Conservation (phyloP, 176 grass and related monocot genomes). For the Aegilops tauschii region DNA sequence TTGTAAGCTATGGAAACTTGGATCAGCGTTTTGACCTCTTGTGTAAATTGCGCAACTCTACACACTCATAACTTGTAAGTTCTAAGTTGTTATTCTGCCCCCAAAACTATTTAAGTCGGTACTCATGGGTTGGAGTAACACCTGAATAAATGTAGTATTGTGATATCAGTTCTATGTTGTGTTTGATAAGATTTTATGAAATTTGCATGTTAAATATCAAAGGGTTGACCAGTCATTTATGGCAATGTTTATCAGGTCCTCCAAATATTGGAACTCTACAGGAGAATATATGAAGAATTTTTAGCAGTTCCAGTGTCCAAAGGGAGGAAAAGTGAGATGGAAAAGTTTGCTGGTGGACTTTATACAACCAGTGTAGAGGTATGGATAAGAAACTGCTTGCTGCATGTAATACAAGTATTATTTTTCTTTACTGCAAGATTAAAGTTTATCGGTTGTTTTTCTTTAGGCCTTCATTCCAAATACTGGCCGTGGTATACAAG, state of each 20-base stretch:
- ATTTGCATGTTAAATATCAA: background rate
- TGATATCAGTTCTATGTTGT: background rate
- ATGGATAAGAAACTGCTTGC: conserved; percentile 14
- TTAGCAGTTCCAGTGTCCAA: conserved; percentile 94
- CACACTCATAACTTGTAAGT: background rate
- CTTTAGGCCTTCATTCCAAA: conserved; percentile 76
- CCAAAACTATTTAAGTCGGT: background rate
- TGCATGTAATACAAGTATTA: background rate
- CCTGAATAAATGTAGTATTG: background rate
- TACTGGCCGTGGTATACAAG: conserved; percentile 92
- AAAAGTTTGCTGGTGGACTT: conserved; percentile 92
- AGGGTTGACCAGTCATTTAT: conserved; percentile 5
- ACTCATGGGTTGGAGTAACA: background rate
- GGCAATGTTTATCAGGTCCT: conserved; percentile 60
- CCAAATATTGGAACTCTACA: conserved; percentile 92
- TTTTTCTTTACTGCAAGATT: conserved; percentile 14
- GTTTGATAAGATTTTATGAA: background rate
- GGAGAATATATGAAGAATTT: conserved; percentile 92
- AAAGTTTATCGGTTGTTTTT: conserved; percentile 12
- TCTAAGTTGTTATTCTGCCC: background rate
- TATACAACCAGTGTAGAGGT: conserved; percentile 98
- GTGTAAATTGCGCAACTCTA: background rate
- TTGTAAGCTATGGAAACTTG: background rate
- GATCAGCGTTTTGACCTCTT: background rate
- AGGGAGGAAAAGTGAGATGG: conserved; percentile 91